Evolutionary conservation across 1,139 yeast genomes (phyloP).

Genomic region (Candida labiduridarum): DNA sequence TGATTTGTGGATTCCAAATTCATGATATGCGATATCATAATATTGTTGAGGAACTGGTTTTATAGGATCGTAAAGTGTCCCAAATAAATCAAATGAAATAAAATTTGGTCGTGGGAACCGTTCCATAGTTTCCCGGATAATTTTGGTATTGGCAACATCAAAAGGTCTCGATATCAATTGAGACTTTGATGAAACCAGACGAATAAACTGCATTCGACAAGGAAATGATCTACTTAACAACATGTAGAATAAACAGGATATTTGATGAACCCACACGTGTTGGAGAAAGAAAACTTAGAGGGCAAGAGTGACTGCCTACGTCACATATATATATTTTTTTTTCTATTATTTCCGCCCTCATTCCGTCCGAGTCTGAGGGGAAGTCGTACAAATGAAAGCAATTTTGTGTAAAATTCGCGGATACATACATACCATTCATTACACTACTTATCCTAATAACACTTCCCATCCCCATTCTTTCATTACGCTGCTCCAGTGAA

Average conservation of each 20-base stretch:
- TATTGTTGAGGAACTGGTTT: slow-evolving; percentile 57
- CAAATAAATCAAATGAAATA: slow-evolving; percentile 68
- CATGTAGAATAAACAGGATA: neutral
- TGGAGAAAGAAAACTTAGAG: neutral
- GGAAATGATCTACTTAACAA: neutral
- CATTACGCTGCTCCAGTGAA: slow-evolving; percentile 74
- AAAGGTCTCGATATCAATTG: slow-evolving; percentile 32
- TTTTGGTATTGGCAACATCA: slow-evolving; percentile 24
- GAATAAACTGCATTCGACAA: slow-evolving; percentile 1
- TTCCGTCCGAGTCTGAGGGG: neutral
- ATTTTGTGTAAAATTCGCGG: too few relatives aligned
- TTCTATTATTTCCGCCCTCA: neutral
- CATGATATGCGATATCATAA: slow-evolving; percentile 41
- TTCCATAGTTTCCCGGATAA: slow-evolving; percentile 31
- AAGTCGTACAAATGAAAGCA: neutral
- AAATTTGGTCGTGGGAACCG: slow-evolving; percentile 47
- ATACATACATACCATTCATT: too few relatives aligned
- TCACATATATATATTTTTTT: neutral
- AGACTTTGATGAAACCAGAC: slow-evolving; percentile 8
- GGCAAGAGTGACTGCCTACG: neutral
- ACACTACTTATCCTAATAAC: slow-evolving; percentile 34
- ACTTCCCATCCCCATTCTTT: slow-evolving; percentile 80
- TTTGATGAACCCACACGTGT: neutral
- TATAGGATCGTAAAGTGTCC: slow-evolving; percentile 63
- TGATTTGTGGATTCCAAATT: slow-evolving; percentile 45